Base-by-base conservation (phyloP, 1,284 basidiomycete genomes). In the Ganoderma lucidum region DNA sequence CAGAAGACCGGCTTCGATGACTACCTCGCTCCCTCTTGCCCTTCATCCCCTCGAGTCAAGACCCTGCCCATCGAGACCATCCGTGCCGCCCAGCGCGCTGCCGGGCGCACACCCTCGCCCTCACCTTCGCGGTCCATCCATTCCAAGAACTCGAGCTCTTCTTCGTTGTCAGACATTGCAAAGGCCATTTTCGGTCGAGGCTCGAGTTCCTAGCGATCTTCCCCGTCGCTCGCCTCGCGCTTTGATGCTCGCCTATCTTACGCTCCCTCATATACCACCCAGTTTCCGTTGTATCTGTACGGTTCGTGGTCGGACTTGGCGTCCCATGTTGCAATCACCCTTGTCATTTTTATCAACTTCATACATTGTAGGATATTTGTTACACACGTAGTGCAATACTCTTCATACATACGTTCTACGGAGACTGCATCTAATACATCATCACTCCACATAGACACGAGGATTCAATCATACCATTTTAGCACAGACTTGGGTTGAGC, bases 11-110 rank as follows among this genome's bases (percentile, higher is more conserved):
- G 62, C 9, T 9, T 37, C 4, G 62, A 44, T 10, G 64, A 62
- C 61, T 68, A 70, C 56, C 66, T 71, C 39, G 37, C 39, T 0
- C 72, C 69, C 41, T 70, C 69, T 12, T 61, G 65, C 30, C 64
- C 58, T 19, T 60, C 72, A 1, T 70, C 64, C 14, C 63, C 70
- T 5, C 6, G 58, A 3, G 10, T 60, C n/a, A 61, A 67, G 19
- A 15, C 30, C 19, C 12, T 70, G 48, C 30, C 63, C 67, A 30
- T 12, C 39, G 19, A 37, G 44, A n/a, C 55, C 59, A 15, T 48
- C 53, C 30, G 65, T 55, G 17, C 30, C 59, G 44, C 42, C 19
- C 44, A 28, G 51, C 15, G 37, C 30, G 6, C 8, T 30, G 8
- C 45, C 62, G 19, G 68, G 2, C 66, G 63, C 14, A 67, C 67